Evolutionary conservation across 495 filamentous ascomycete genomes (phyloP).

Genomic region (Podospora pseudoanserina): DNA sequence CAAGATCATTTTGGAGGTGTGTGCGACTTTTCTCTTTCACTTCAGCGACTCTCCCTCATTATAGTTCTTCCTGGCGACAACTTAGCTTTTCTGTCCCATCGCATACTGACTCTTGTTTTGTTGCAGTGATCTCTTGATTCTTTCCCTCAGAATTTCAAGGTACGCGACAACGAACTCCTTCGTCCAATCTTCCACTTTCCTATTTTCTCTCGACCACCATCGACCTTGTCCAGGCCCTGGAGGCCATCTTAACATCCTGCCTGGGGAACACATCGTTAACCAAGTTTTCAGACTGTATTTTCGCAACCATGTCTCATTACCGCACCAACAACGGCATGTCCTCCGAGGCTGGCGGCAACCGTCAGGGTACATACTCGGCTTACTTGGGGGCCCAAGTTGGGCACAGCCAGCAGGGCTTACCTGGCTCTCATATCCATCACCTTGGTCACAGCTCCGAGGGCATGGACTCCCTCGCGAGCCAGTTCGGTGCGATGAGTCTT

Average conservation of each 20-base stretch:
- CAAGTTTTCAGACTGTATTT: slow-evolving; percentile 12
- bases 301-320: slow-evolving; percentile 27
- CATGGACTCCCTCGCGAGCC: slow-evolving; percentile 34
- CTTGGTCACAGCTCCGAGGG: slow-evolving; percentile 24
- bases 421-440: slow-evolving; percentile 27
- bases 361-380: slow-evolving; percentile 24
- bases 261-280: not conserved
- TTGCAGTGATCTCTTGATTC: not conserved
- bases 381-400: slow-evolving; percentile 27
- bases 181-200: not conserved
- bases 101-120: not conserved
- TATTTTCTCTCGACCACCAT: not conserved
- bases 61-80: not conserved
- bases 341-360: slow-evolving; percentile 26
- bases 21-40: slow-evolving; percentile 8
- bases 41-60: not conserved
- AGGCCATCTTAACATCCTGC: not conserved
- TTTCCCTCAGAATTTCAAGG: slow-evolving; percentile 5
- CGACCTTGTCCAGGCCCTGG: not conserved
- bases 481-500: slow-evolving; percentile 40
- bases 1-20: slow-evolving; percentile 31
- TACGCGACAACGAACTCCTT: not conserved
- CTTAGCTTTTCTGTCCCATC: slow-evolving; percentile 2
- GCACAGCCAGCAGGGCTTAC: slow-evolving; percentile 25
- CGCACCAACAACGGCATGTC: slow-evolving; percentile 23